Base-by-base conservation (phyloP, 306 rosid species). In the Gillenia trifoliata region DNA sequence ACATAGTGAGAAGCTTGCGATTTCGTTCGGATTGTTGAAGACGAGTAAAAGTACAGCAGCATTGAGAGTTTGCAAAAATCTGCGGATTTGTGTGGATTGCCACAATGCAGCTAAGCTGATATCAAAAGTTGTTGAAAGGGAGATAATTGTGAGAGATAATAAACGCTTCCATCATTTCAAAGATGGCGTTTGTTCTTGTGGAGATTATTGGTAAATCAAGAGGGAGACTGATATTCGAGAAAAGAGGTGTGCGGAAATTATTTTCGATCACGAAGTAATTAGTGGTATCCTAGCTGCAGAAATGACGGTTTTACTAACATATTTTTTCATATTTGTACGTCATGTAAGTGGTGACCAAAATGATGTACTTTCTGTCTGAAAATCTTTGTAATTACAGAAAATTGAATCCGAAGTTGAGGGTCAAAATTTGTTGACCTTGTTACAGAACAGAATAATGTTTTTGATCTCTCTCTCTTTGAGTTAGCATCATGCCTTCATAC, bases 1-100 rank as follows among this genome's bases (percentile, higher is more conserved):
- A 60, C 97, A 93, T 52, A 89, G 97, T 65, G 98, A 93, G 85
- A 91, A 93, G 87, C 90, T 90, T 71, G 97, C 97, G 68, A 82
- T 93, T 79, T 90, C 88, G 30, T 87, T 83, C 72, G 97, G 93
- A 47, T 77, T 93, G 49, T 82, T 87, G 68, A 89, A 79, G 76
- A 87, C 86, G 1, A 72, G 85, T 47, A 74, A 85, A 79, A 88
- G 93, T 47, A 74, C 89, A 28, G 72, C 91, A 28, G 85, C 90
- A 2, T 29, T 93, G 61, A 86, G 95, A 64, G 75, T 93, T 47
- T 80, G 84, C 77, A 93, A 93, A 74, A 93, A 89, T 79, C 79
- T 93, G 73, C 85, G 97, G 41, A 89, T 93, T 63, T 93, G 98
- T 77, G 72, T 83, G 31, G 98, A 89, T 70, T 93, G 95, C 78